Base-by-base conservation (phyloP, 108 stramenopile species). In the Nitzschia palea region DNA sequence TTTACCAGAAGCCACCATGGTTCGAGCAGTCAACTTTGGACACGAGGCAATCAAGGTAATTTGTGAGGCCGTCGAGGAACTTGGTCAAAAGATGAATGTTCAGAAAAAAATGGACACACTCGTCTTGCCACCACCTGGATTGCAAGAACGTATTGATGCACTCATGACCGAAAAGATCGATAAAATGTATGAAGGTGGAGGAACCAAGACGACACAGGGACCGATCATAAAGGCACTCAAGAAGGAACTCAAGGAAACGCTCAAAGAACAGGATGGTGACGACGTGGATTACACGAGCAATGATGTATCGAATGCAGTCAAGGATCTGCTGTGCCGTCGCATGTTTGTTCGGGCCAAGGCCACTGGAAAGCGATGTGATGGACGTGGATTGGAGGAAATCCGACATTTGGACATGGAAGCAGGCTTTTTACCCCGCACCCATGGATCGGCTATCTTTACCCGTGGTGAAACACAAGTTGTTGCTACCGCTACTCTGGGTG, bases 381-480 rank as follows among this genome's bases (percentile, higher is more conserved):
- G 86, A 28, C 71, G 88, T 18, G 70, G 66, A 5, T 55, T 86
- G 26, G 78, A 80, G 50, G 84, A 93, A 52, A 82, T 86, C 42
- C 85, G 88, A 32, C 63, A 71, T 12, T 42, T 90, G 1, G 34
- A 57, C 35, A 78, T 87, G 47, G 85, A 81, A 33, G 64, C 78
- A 51, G 73, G 70, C 0, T 64, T 84, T 27, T 65, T 90, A 33
- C 89, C 89, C 0, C 50, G 62, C 25, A 78, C 80, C 31, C 95
- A 96, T 71, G 95, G 97, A 34, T 94, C 93, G 25, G 92, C 95
- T 23, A 62, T 98, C 18, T 98, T 98, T 74, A 95, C 96, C 3
- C 69, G 97, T 28, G 97, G 97, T 12, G 87, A 98, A 60, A 97
- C 97, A 44, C 97, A 98, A 77, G 85, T 86, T 6, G 70, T 98